A percentile compares a stretch with the other conserved stretches of the same genome.
These are phyloP conservation scores for Heimioporus sp. DNA, from an alignment of 768 basidiomycete genomes.

Conservation along the genomic window DNA sequence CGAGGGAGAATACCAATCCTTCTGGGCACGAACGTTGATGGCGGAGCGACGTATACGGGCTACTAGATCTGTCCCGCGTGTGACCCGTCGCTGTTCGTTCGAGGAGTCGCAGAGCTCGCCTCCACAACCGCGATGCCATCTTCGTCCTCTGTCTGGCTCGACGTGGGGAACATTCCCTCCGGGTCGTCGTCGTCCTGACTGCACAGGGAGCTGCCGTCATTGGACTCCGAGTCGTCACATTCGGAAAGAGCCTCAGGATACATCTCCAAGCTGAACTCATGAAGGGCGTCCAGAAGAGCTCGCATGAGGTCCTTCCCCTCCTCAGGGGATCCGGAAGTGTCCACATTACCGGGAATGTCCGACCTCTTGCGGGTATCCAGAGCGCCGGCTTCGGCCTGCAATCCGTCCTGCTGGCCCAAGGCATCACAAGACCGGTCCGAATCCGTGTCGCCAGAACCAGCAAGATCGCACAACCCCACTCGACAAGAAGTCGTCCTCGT, in stretches of 20 bases:
- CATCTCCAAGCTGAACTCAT: slow-evolving; percentile 10
- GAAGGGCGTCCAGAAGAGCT: slow-evolving; percentile 12
- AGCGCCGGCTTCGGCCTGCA: neutral
- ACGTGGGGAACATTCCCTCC: neutral
- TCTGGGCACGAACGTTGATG: slow-evolving; percentile 3
- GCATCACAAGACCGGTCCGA: neutral
- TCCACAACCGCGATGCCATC: neutral
- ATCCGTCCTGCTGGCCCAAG: neutral
- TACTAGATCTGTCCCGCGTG: neutral
- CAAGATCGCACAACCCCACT: neutral
- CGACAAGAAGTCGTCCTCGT: neutral
- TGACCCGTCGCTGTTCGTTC: neutral
- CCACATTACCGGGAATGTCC: neutral
- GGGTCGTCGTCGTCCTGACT: neutral
- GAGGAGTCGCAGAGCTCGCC: neutral
- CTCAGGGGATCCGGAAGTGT: neutral
- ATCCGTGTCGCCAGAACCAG: neutral
- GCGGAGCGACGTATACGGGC: slow-evolving; percentile 3
- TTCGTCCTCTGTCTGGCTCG: neutral
- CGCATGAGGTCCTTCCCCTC: slow-evolving; percentile 10
- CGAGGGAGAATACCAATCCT: slow-evolving; percentile 1
- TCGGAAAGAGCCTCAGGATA: slow-evolving; percentile 1
- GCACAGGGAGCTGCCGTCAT: neutral
- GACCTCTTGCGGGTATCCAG: neutral
- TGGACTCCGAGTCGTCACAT: slow-evolving; percentile 1